These are phyloP conservation scores for Colletotrichum endophyticum DNA, from an alignment of 2,329 filamentous ascomycete species.

Conservation along the genomic window DNA sequence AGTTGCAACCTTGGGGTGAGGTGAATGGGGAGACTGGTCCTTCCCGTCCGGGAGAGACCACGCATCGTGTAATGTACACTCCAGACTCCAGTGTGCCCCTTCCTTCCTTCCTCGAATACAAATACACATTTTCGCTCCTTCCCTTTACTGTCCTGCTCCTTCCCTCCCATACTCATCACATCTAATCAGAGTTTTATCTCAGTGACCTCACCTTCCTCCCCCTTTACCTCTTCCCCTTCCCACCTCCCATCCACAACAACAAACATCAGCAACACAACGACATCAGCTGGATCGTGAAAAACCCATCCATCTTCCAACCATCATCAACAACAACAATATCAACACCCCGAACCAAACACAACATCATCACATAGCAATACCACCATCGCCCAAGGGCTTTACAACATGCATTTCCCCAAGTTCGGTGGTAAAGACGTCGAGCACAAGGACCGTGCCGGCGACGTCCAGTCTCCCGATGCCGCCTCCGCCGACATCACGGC, in stretches of 20 bases:
- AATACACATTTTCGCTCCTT: neutral
- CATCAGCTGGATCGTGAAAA: neutral
- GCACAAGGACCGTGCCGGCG: conserved; percentile 5
- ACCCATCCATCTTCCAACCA: neutral
- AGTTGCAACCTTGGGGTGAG: neutral
- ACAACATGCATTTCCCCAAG: conserved; percentile 14
- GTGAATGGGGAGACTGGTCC: neutral
- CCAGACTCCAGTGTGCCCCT: too few species aligned
- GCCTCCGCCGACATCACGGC: conserved; percentile 4
- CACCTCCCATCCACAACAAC: neutral
- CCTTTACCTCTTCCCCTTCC: neutral
- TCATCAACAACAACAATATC: neutral
- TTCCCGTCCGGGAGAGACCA: neutral
- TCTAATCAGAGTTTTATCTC: conserved; percentile 12
- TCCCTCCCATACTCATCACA: neutral
- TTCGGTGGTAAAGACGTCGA: conserved; percentile 16
- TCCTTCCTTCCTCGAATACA: neutral
- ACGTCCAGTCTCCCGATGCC: neutral
- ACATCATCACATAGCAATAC: neutral
- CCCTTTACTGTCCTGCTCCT: neutral
- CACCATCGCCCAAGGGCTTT: neutral
- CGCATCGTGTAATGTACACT: neutral
- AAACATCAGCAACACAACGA: neutral
- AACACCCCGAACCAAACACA: neutral
- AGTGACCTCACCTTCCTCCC: neutral